Base-by-base conservation (phyloP, 1,139 yeast genomes). In the Geotrichum histeridarum region DNA sequence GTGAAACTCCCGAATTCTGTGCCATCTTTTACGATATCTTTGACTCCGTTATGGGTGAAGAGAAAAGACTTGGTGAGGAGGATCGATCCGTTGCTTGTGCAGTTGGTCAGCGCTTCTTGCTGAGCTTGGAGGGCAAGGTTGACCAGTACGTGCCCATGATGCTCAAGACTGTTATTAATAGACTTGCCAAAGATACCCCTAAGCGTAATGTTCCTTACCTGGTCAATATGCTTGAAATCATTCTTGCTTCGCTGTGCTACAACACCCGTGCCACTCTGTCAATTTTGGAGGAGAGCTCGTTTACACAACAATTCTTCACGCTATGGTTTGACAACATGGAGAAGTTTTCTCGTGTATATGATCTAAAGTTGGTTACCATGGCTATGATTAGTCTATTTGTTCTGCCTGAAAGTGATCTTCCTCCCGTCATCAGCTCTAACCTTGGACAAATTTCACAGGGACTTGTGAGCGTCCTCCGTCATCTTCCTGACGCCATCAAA, bases 331-430 rank as follows among this genome's bases (percentile, higher is more conserved):
- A 77, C 50, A 74, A 68, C 39, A 73, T 82, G 51, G 79, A 84
- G 4, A 72, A 73, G 42, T 77, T 86, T 61, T 75, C 77, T n/a
- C 75, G 96, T 58, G 95, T 89, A 2, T 87, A 79, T 63, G 98
- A 91, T 70, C 77, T 89, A 68, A 90, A 90, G 68, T 70, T 91
- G 44, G 80, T 88, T 1, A 74, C 81, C 2, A 70, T 91, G 61
- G 94, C 95, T 0, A 67, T 86, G 37, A 69, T 91, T 50, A 70
- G 80, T 1, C 59, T 81, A 31, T 61, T 81, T 42, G 63, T 71
- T 17, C 57, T 73, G 30, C 72, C 73, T n/a, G 71, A 68, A 38
- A 62, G 74, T 12, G 77, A 78, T 35, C 63, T 71, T 36, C 72
- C 73, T 1, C 61, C 57, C 38, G 53, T 62, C 33, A 60, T 72